Conservation (phyloP, 176 grass and related monocot species). For the Carex myosuroides region DNA sequence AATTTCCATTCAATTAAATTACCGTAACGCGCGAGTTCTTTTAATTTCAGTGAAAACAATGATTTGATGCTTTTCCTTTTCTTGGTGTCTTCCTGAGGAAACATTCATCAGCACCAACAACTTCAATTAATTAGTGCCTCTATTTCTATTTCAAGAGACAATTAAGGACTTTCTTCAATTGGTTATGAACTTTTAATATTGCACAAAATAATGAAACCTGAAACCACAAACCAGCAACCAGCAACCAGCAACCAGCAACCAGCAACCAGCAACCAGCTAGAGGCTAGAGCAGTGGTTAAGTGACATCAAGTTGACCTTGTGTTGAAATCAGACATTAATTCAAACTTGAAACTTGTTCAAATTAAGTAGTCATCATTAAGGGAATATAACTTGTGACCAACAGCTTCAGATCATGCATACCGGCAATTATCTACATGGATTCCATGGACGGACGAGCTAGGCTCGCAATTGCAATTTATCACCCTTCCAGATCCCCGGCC, state of each 20-base stretch:
- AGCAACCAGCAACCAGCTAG: too few relatives aligned
- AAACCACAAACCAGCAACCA: background rate
- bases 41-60: background rate
- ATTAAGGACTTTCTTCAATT: background rate
- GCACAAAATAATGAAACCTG: background rate
- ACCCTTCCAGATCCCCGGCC: too few relatives aligned
- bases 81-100: background rate
- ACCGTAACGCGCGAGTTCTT: background rate
- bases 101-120: background rate
- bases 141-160: background rate
- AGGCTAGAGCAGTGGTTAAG: background rate
- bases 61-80: background rate
- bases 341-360: background rate
- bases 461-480: too few relatives aligned
- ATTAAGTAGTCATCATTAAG: background rate
- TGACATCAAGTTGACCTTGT: background rate
- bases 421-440: background rate
- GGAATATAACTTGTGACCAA: background rate
- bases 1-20: background rate
- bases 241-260: too few relatives aligned
- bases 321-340: background rate
- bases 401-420: background rate
- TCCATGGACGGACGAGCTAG: too few relatives aligned
- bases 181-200: background rate
- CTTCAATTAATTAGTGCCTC: background rate